Evolutionary conservation across 2,329 filamentous ascomycete species (phyloP), one percentile per base, ranked within the genome.

Genomic region (Diaporthe amygdali): DNA sequence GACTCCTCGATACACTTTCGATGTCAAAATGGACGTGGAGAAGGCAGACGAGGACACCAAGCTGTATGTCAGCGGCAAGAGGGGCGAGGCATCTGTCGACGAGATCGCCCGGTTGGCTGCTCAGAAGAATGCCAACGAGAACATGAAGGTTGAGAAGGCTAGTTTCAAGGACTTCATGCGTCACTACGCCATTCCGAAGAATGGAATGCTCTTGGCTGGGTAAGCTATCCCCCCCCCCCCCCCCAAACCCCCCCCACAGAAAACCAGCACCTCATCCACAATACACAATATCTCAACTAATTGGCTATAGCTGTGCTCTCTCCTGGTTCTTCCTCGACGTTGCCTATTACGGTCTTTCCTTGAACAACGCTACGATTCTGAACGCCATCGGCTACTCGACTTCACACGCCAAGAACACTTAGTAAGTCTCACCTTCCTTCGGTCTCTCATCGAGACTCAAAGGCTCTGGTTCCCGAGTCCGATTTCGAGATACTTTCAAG

Each of bases 1-100:
- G 83, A 96, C 94, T 41, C 94, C 94, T 66, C 92, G 94, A 34
- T 97, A 96, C 83, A 96, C 94, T 34, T 96, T 96, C 76, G 94
- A 96, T 78, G 89, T 96, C 27, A 88, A 90, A 64, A 90, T 90
- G 52, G 93, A 96, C 77, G 87, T 94, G 47, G 89, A 93, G 76
- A 91, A 94, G 84, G 94, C 90, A 51, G 87, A 90, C 67, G 90
- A 89, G 56, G 94, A 96, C 74, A 89, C 92, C 75, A 89, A 91
- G 78, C 91, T 92, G n/a, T 96, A 96, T 82, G 89, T 94, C 68
- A 84, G 84, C 39, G 92, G 93, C 72, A 87, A 89, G 79, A 79
- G 75, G 15, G 86, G 68, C 9, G 88, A 92, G 76, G 91, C 91
- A 49, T 78, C 87, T 10, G 87, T 91, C 1, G 92, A 96, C 74